These are phyloP conservation scores for Stenocarpella maydis DNA, from an alignment of 2,329 filamentous ascomycete genomes.

Conservation along the genomic window DNA sequence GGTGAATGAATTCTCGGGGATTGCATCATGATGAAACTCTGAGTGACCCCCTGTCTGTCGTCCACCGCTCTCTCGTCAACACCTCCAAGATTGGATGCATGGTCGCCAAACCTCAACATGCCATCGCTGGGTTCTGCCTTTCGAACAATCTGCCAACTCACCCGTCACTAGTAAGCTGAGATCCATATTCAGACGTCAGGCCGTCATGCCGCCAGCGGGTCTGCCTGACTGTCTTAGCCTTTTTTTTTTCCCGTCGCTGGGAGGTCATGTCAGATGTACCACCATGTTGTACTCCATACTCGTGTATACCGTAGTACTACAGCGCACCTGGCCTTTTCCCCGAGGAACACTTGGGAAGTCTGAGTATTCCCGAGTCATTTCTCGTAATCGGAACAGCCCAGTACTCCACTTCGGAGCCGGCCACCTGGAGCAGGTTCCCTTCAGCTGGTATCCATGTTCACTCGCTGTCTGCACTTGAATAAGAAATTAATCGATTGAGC, in stretches of 20 bases:
- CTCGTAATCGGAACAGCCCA: background rate
- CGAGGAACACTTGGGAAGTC: background rate
- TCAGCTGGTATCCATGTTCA: background rate
- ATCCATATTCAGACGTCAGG: conserved; percentile 5
- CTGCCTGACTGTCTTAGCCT: conserved; percentile 5
- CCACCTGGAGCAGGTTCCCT: background rate
- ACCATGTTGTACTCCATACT: background rate
- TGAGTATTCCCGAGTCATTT: conserved; percentile 16
- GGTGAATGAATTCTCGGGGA: conserved; percentile 2
- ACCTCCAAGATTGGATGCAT: conserved; percentile 5
- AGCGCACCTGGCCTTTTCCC: background rate
- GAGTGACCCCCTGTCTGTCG: background rate
- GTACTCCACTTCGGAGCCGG: conserved; percentile 22
- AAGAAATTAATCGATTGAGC: too few species aligned
- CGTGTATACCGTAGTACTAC: too few species aligned
- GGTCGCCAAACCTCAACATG: background rate
- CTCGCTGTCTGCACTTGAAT: background rate
- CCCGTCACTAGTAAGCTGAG: background rate
- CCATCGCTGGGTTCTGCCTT: background rate
- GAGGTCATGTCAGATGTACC: background rate
- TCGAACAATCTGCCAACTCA: conserved; percentile 1
- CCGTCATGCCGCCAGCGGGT: conserved; percentile 10
- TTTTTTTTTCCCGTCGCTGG: background rate
- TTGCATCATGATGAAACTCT: conserved; percentile 19
- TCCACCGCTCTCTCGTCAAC: conserved; percentile 1